Base-by-base conservation (phyloP, 2,329 filamentous ascomycete species). In the Aspergillus sp. region DNA sequence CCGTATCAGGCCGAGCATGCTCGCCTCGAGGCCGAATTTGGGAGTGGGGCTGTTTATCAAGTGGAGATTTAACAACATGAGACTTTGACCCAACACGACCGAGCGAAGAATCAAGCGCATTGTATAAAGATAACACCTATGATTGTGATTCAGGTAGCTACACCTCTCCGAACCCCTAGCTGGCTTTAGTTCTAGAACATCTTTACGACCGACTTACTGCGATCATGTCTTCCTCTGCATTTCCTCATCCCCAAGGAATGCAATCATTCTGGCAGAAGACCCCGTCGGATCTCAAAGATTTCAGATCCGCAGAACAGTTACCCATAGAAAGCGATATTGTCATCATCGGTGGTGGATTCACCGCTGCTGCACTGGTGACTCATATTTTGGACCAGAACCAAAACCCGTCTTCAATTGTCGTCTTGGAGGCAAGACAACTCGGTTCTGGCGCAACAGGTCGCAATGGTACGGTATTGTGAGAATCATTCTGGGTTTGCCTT, bases 321-420 rank as follows among this genome's bases (percentile, higher is more conserved):
- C 77, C 77, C 0, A 44, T 58, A 3, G 47, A 70, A 23, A 64
- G 62, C n/a, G 76, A 79, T 41, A 70, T 80, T 49, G 67, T 72
- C 6, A 69, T 80, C 17, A 67, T 79, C 3, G 78, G 78, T 0
- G 70, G 73, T 5, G 78, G 77, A 0, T 77, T 72, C 50, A 68
- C 77, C 0, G 77, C 78, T 0, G 70, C 69, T 0, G 71, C 74
- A 0, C 64, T 73, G 1, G 70, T 70, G 0, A 71, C 76, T 48
- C 70, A 79, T 58, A 69, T 73, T n/a, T 54, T 75, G 2, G 48
- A 64, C 1, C 58, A 59, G 21, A 56, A 57, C 11, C 47, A 56
- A 17, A 45, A 53, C 32, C 44, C 48, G 19, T 56, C 58, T 9
- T 52, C 49, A 1, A 17, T 38, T n/a, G 56, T 70, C 1, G 68